Evolutionary conservation across 148 eudicot species (phyloP), one percentile per base, ranked within the genome.

Genomic region (Salicornia ramosissima): DNA sequence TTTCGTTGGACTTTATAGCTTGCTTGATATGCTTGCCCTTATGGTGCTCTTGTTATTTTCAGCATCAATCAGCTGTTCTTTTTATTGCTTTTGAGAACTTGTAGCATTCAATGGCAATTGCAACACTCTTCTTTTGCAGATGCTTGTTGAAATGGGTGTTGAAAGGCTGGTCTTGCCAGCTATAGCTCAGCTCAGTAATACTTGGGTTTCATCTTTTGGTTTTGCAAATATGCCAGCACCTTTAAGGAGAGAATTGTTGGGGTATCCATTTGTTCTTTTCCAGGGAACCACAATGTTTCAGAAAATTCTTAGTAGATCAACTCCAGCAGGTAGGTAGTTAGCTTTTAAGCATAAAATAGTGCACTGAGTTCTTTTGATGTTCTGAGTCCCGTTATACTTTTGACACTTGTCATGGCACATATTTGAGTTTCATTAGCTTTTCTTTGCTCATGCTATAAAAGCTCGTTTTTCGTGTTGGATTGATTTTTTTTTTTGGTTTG

Each of bases 121-220:
- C 59, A 50, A 12, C 34, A 19, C 56, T 29, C 43, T 73, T 52
- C 60, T 40, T 67, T 65, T 67, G 64, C 80, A 84, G 88, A 82
- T 79, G 78, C 85, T 84, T 66, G 72, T 75, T 39, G 81, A 80
- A 50, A 9, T 84, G 77, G 85, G 88, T 16, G 80, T 84, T 45
- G 83, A 84, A 68, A 82, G 74, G 45, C 65, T 84, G 69, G 88
- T 84, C 10, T 78, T 84, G 65, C 88, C 88, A 42, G 88, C 82
- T 54, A 80, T 80, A 46, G 78, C 85, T 63, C 72, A 76, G 69
- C 78, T 82, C 22, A 75, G 73, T 39, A 64, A 84, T 29, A 79
- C 83, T 11, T 84, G 88, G 88, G 80, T 77, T 49, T 63, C 80
- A 11, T 72, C 83, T n/a, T 84, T 84, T 67, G 88, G 82, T 25